phyloP scores from a whole-genome alignment of 495 filamentous ascomycete species.

The Parathielavia hyrcaniae region DNA sequence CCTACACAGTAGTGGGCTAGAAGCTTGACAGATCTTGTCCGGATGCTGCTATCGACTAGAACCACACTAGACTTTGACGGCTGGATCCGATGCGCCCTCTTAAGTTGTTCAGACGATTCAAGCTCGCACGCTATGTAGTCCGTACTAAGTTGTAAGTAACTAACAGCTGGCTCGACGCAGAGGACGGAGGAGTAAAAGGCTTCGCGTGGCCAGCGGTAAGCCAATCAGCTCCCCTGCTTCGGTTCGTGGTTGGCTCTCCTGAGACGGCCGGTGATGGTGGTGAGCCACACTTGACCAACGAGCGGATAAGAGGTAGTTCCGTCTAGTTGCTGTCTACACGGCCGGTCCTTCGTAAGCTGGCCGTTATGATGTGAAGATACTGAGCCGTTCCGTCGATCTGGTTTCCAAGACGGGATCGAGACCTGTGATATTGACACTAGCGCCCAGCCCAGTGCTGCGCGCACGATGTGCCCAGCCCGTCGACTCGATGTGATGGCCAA shows the following conservation, averaged over 20 bases:
- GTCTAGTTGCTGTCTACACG: too few relatives aligned
- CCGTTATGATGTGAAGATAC: neutral
- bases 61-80: too few relatives aligned
- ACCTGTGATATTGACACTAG: neutral
- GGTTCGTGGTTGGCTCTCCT: constrained; percentile 17
- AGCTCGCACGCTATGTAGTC: neutral
- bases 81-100: too few relatives aligned
- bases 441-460: neutral
- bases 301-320: neutral
- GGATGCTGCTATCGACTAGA: too few relatives aligned
- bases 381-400: neutral
- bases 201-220: neutral
- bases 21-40: too few relatives aligned
- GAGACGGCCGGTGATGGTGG: constrained; percentile 21
- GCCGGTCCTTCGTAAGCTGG: too few relatives aligned
- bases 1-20: too few relatives aligned
- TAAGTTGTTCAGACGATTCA: too few relatives aligned
- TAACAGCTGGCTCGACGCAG: neutral
- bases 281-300: neutral
- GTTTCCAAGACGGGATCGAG: neutral
- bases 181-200: neutral
- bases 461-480: constrained; percentile 10
- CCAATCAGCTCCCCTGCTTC: constrained; percentile 18
- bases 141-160: too few relatives aligned
- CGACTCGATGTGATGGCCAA: neutral